phyloP scores from a whole-genome alignment of 257 asterid genomes.

The Rubia yunnanensis region DNA sequence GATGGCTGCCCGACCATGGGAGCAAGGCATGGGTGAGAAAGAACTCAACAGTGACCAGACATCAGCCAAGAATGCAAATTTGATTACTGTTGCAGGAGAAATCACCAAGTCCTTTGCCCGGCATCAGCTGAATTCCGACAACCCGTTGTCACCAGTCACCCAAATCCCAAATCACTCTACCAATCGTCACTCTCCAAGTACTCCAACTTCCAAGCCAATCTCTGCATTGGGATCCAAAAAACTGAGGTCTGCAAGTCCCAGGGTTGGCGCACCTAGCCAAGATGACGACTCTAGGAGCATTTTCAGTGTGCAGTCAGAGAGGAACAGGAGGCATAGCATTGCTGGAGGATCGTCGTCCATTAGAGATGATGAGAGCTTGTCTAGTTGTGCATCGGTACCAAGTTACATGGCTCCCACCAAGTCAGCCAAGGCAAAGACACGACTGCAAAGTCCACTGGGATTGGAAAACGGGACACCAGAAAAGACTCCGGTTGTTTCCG shows the following conservation, averaged over 20 bases:
- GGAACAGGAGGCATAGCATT: conserved; percentile 74
- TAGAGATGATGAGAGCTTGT: conserved; percentile 84
- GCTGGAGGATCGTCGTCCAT: conserved; percentile 72
- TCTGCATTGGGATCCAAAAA: conserved; percentile 36
- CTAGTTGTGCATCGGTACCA: conserved; percentile 64
- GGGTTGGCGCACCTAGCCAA: too few relatives aligned
- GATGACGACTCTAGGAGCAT: conserved; percentile 73
- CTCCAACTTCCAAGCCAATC: conserved; percentile 36
- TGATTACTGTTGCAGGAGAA: conserved; percentile 42
- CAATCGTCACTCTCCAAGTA: conserved; percentile 31
- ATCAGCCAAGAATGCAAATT: conserved; percentile 33
- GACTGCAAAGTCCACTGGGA: conserved; percentile 55
- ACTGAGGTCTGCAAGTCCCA: conserved; percentile 57
- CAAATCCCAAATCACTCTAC: conserved; percentile 33
- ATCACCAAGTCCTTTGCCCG: conserved; percentile 80
- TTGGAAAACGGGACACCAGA: conserved; percentile 48
- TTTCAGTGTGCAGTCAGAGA: conserved; percentile 53
- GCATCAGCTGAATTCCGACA: conserved; percentile 68
- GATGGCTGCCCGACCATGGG: conserved; percentile 79
- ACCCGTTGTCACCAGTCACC: conserved; percentile 44
- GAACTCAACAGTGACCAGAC: conserved; percentile 35
- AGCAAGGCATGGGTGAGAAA: conserved; percentile 41
- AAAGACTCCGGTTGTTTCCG: conserved; percentile 43
- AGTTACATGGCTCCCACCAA: conserved; percentile 80
- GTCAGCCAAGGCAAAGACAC: conserved; percentile 78